These are phyloP conservation scores for Rhodotorula toruloides DNA, from an alignment of 768 basidiomycete genomes.

Conservation along the genomic window DNA sequence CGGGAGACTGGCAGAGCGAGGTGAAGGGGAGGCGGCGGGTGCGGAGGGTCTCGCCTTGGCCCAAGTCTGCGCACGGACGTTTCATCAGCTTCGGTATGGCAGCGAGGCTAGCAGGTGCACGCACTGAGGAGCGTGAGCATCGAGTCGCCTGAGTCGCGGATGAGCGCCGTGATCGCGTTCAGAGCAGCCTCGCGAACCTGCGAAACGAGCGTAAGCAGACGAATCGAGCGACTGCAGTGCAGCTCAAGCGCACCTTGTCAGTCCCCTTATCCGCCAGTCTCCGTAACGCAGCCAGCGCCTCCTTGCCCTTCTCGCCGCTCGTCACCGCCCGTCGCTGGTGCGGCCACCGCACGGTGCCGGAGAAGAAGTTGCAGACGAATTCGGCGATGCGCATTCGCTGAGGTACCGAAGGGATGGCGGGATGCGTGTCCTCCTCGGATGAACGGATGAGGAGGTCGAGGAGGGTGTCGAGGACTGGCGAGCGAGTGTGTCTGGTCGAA, in stretches of 20 bases:
- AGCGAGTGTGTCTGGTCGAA: background rate
- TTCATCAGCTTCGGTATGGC: background rate
- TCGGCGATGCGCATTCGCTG: slow-evolving; percentile 16
- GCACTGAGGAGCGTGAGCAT: slow-evolving; percentile 3
- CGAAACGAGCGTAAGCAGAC: too few species aligned
- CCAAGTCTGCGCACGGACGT: background rate
- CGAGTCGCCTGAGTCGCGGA: background rate
- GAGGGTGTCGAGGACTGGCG: background rate
- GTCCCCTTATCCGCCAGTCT: background rate
- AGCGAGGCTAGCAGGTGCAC: background rate
- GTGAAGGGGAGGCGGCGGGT: background rate
- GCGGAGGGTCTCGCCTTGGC: too few species aligned
- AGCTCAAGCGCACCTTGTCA: slow-evolving; percentile 23
- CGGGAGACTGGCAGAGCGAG: slow-evolving; percentile 4
- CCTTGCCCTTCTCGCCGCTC: background rate
- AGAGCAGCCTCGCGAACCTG: slow-evolving; percentile 27
- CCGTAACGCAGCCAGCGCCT: background rate
- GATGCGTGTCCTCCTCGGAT: background rate
- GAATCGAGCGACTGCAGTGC: too few species aligned
- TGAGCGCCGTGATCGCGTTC: slow-evolving; percentile 12
- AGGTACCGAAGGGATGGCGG: background rate
- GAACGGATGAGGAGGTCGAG: slow-evolving; percentile 18
- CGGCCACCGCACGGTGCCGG: background rate
- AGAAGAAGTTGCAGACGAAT: slow-evolving; percentile 21
- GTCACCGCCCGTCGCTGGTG: slow-evolving; percentile 5